phyloP scores from a whole-genome alignment of 495 filamentous ascomycete genomes.

The Tuber umbilicatum region DNA sequence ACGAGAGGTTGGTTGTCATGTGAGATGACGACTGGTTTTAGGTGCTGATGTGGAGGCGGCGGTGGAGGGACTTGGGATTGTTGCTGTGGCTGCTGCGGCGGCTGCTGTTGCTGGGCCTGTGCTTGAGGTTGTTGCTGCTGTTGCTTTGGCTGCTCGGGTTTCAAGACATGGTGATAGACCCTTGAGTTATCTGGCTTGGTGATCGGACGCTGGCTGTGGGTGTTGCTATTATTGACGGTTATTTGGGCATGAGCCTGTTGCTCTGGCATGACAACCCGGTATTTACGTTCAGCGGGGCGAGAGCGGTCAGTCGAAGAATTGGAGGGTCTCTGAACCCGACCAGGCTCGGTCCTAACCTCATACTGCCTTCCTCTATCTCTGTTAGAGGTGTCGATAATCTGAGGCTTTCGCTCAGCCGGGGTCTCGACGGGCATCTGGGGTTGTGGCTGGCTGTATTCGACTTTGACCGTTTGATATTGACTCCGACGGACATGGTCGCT shows the following conservation, averaged over 20 bases:
- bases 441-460: neutral
- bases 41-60: neutral
- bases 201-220: slow-evolving; percentile 7
- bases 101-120: slow-evolving; percentile 26
- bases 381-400: neutral
- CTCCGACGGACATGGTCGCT: slow-evolving; percentile 27
- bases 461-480: slow-evolving; percentile 3
- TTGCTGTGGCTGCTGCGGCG: slow-evolving; percentile 31
- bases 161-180: slow-evolving; percentile 18
- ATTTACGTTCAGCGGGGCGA: slow-evolving; percentile 23
- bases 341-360: slow-evolving; percentile 28
- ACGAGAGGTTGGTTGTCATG: slow-evolving; percentile 9
- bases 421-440: neutral
- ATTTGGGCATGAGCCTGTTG: slow-evolving; percentile 20
- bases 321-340: slow-evolving; percentile 33
- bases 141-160: slow-evolving; percentile 28
- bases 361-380: slow-evolving; percentile 15
- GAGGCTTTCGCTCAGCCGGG: neutral
- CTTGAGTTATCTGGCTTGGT: slow-evolving; percentile 21
- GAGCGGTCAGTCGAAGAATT: slow-evolving; percentile 29
- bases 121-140: slow-evolving; percentile 12
- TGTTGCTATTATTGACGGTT: slow-evolving; percentile 21
- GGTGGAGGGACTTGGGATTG: slow-evolving; percentile 15
- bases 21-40: slow-evolving; percentile 5
- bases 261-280: slow-evolving; percentile 18